Conservation (phyloP, 345 rosid genomes). For the Zanthoxylum bungeanum region DNA sequence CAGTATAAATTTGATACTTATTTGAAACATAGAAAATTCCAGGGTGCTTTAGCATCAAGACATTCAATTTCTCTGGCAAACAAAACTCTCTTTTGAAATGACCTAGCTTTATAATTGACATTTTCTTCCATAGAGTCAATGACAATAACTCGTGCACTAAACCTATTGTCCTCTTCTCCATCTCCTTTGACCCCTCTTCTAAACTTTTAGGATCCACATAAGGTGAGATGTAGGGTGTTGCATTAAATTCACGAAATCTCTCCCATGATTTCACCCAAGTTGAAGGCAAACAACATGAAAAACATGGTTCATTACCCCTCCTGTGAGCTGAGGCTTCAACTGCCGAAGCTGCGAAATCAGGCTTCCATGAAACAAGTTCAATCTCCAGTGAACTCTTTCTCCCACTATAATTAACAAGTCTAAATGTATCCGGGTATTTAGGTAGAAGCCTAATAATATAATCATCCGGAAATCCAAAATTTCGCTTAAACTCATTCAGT, state of each 20-base stretch:
- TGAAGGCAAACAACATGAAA: constrained; percentile 61
- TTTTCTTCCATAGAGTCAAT: constrained; percentile 80
- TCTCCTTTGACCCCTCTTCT: constrained; percentile 59
- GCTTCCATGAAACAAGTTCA: constrained; percentile 72
- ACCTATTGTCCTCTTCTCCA: constrained; percentile 74
- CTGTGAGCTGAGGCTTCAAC: constrained; percentile 57
- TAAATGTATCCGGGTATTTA: constrained; percentile 53
- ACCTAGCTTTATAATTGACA: constrained; percentile 67
- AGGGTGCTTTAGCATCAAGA: constrained; percentile 72
- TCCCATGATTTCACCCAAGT: constrained; percentile 77
- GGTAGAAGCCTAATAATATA: constrained; percentile 73
- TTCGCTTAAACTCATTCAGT: constrained; percentile 66
- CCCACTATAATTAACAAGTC: constrained; percentile 60
- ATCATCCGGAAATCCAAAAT: constrained; percentile 85
- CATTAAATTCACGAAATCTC: constrained; percentile 69
- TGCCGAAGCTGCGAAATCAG: constrained; percentile 64
- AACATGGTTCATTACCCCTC: constrained; percentile 55
- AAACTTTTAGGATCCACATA: constrained; percentile 40
- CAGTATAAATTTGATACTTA: constrained; percentile 80
- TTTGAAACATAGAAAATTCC: constrained; percentile 82
- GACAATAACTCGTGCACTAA: constrained; percentile 79
- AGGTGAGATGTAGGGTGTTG: constrained; percentile 73
- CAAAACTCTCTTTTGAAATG: constrained; percentile 85
- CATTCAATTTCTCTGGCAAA: constrained; percentile 71
- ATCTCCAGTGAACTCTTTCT: constrained; percentile 95